These are phyloP conservation scores for Eucalyptus viminalis DNA, from an alignment of 345 rosid genomes.

Conservation along the genomic window DNA sequence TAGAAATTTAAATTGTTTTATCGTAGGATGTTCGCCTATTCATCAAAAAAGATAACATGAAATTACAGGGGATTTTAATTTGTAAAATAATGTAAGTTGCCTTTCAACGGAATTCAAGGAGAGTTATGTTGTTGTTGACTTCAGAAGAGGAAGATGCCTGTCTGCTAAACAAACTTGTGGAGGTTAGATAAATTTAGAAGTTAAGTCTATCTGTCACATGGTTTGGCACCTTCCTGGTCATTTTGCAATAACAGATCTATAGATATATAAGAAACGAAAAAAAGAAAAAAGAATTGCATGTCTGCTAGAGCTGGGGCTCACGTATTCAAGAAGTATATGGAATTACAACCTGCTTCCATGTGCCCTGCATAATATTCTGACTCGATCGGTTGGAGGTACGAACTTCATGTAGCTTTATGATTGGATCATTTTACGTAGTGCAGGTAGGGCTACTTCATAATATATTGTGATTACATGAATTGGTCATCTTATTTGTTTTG, in stretches of 20 bases:
- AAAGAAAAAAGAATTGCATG: not conserved
- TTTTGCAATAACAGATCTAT: not conserved
- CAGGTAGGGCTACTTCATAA: not conserved
- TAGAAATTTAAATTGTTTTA: not conserved
- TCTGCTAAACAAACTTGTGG: not conserved
- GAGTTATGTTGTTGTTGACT: not conserved
- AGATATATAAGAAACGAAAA: not conserved
- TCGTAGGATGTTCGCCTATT: not conserved
- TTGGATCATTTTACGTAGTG: not conserved
- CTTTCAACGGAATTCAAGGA: not conserved
- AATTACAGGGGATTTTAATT: not conserved
- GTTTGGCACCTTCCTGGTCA: not conserved
- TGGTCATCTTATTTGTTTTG: not conserved
- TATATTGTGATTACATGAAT: not conserved
- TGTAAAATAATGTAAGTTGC: not conserved
- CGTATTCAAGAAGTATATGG: not conserved
- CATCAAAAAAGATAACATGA: not conserved
- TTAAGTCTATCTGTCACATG: not conserved
- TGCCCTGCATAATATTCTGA: not conserved
- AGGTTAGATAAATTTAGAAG: not conserved
- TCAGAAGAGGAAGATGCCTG: not conserved
- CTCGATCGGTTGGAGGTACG: not conserved
- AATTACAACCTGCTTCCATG: not conserved
- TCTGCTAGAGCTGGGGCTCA: not conserved
- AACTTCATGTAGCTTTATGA: not conserved